A percentile compares a stretch with the other conserved stretches of the same genome.
Conservation (phyloP, 2,329 filamentous ascomycete genomes). For the Didymella sp. region DNA sequence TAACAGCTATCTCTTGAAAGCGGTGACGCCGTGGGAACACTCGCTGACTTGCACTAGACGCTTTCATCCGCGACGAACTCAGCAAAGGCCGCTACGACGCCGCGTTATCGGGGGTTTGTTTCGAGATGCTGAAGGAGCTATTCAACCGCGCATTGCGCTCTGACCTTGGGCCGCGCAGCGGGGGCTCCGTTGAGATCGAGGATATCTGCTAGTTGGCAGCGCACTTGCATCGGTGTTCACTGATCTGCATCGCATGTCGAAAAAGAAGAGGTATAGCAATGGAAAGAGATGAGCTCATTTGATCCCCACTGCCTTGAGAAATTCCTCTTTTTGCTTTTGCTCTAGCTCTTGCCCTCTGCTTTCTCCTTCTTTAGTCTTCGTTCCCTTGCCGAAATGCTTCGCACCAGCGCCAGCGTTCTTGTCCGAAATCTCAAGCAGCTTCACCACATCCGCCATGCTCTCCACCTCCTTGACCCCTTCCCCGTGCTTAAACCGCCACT, state of each 20-base stretch:
- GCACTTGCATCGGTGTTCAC: no score
- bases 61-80: constrained; percentile 90
- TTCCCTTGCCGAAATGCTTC: not conserved
- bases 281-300: no score
- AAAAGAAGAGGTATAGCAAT: no score
- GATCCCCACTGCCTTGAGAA: constrained; percentile 46
- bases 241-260: no score
- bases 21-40: constrained; percentile 11
- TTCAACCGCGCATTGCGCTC: constrained; percentile 80
- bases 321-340: constrained; percentile 34
- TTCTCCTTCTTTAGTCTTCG: not conserved
- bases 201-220: constrained; percentile 73
- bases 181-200: constrained; percentile 68
- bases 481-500: constrained; percentile 52
- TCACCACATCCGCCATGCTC: constrained; percentile 54
- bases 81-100: constrained; percentile 95
- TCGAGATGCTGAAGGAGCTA: constrained; percentile 86
- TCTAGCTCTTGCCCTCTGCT: not conserved
- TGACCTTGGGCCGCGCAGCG: constrained; percentile 75
- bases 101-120: constrained; percentile 84
- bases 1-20: no score
- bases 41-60: constrained; percentile 59
- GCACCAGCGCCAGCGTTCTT: constrained; percentile 7
- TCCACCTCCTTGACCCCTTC: constrained; percentile 53
- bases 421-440: constrained; percentile 43